Base-by-base conservation (phyloP, 495 filamentous ascomycete genomes). In the Haplographium delicatum region DNA sequence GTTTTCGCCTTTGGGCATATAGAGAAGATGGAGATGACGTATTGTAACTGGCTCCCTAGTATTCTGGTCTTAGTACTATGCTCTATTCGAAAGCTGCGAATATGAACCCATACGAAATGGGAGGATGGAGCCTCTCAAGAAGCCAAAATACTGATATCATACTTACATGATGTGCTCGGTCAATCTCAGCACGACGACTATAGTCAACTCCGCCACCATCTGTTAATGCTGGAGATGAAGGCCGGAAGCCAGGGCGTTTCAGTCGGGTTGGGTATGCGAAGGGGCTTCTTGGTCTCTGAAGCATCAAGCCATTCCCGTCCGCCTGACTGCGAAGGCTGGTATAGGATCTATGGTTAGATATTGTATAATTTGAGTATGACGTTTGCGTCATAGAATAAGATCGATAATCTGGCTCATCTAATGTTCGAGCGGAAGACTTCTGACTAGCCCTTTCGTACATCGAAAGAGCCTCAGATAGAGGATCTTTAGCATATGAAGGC, bases 191-290 rank as follows among this genome's bases (percentile, higher is more conserved):
- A 67, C 72, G 73, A 35, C 68, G 71, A 47, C 67, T 73, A 52
- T 75, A 74, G 53, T 75, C 70, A 45, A 73, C 60, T 15, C 47
- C 57, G 23, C 71, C 71, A 40, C 65, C 66, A 50, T 79, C 76
- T 19, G 73, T 78, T 41, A 79, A 55, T 34, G 80, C 78, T 25
- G 82, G 83, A 3, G 82, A 87, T 5, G 74, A 71, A 11, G 83
- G 79, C 19, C 81, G 75, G 50, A 84, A 78, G 11, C 79, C 79
- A 7, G 81, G 81, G 16, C 82, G 77, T 62, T 76, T 82, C 19
- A 84, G 68, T 24, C 80, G 73, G n/a, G 79, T 75, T 6, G 80
- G 81, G 55, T 85, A 85, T 8, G 73, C 72, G 59, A 81, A 82
- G 0, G 81, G 82, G 18, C 79, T 83, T 20, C 78, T 72, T 30